These are phyloP conservation scores for Haberlea rhodopensis DNA, from an alignment of 257 asterid genomes.

Conservation along the genomic window DNA sequence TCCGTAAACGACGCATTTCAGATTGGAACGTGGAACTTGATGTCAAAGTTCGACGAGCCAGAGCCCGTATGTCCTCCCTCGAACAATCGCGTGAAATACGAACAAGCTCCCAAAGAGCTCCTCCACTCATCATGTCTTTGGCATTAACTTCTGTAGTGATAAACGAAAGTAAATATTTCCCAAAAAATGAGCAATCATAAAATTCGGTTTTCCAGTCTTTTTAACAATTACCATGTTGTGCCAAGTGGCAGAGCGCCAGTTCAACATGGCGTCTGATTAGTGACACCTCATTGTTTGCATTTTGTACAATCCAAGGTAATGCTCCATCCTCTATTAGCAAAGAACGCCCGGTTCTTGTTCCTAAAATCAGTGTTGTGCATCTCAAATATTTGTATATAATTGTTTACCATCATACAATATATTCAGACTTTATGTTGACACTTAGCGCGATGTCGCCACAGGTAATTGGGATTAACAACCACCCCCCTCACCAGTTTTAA, in stretches of 20 bases:
- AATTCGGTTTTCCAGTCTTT: conserved; percentile 5
- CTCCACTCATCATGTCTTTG: conserved; percentile 84
- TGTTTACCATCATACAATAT: background rate
- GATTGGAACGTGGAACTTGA: conserved; percentile 80
- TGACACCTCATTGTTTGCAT: conserved; percentile 94
- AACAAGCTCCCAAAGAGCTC: conserved; percentile 98
- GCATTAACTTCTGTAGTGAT: conserved; percentile 72
- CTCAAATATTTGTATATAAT: background rate
- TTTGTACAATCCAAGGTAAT: conserved; percentile 92
- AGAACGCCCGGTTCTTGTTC: conserved; percentile 70
- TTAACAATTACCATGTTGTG: conserved; percentile 84
- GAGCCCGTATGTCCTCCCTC: conserved; percentile 88
- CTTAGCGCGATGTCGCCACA: background rate
- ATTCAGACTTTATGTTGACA: background rate
- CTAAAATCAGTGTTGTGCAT: conserved; percentile 32
- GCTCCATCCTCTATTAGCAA: conserved; percentile 89
- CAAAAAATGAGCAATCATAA: conserved; percentile 5
- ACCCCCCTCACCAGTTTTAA: background rate
- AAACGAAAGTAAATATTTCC: background rate
- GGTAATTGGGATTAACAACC: background rate
- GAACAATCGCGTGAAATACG: conserved; percentile 98
- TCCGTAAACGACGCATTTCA: conserved; percentile 80
- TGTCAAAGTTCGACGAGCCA: conserved; percentile 84
- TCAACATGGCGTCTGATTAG: conserved; percentile 93
- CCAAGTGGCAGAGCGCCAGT: conserved; percentile 97